Percentiles rank a stretch among this genome's conserved stretches.
Evolutionary conservation across 768 basidiomycete genomes (phyloP).

Genomic region (Leccinum truebloodii): DNA sequence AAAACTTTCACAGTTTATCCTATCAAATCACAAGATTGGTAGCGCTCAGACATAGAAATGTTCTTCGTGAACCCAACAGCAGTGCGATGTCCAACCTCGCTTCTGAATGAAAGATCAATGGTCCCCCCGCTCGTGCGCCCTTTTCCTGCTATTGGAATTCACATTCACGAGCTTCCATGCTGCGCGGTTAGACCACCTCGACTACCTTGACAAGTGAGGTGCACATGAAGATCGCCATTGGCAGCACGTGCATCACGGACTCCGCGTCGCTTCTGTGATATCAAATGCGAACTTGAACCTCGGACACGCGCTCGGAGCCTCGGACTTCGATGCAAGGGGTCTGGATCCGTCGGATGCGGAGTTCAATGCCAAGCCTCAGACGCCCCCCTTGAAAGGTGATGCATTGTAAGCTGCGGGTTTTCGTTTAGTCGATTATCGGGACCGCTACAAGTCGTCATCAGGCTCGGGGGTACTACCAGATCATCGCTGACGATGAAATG

Average conservation of each 20-base stretch:
- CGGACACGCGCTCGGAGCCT: neutral
- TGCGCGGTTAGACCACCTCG: neutral
- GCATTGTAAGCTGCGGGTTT: constrained; percentile 6
- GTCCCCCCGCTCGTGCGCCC: neutral
- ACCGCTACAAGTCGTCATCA: constrained; percentile 7
- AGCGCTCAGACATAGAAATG: neutral
- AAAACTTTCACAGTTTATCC: neutral
- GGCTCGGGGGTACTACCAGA: neutral
- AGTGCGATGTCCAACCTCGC: neutral
- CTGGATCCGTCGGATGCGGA: constrained; percentile 12
- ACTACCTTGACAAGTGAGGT: neutral
- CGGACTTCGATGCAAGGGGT: constrained; percentile 10
- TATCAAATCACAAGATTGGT: neutral
- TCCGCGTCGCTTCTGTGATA: neutral
- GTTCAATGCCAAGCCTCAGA: constrained; percentile 1
- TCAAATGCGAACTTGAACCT: neutral
- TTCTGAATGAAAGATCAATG: neutral
- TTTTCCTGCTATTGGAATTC: neutral
- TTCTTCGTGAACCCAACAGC: no score
- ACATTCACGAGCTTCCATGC: neutral
- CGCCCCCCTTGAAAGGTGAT: constrained; percentile 10
- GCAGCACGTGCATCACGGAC: neutral
- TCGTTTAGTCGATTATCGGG: constrained; percentile 13
- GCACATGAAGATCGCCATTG: neutral
- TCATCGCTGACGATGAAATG: neutral